Conservation (phyloP, 2,329 filamentous ascomycete genomes). For the Parastagonospora avenae region DNA sequence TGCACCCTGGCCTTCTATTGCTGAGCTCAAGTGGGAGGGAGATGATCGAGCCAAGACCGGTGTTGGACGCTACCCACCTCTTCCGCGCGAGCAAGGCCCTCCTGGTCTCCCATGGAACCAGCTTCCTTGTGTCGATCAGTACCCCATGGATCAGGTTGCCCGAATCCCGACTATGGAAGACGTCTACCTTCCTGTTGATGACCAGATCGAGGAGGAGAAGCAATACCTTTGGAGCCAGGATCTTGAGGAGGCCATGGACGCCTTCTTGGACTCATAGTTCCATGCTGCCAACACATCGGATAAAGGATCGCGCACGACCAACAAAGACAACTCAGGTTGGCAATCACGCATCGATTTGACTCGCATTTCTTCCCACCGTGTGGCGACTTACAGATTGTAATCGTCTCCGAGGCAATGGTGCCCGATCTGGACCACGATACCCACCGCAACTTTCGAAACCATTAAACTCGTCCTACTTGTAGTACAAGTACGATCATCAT, state of each 20-base stretch:
- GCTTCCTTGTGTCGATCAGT: slow-evolving; percentile 44
- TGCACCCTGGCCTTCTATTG: slow-evolving; percentile 48
- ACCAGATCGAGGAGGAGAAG: slow-evolving; percentile 37
- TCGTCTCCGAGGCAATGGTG: slow-evolving; percentile 3
- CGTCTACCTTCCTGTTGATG: slow-evolving; percentile 45
- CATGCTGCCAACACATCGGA: too few species aligned
- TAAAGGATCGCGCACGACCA: neutral
- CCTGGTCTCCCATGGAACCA: slow-evolving; percentile 50
- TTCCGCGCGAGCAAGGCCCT: slow-evolving; percentile 51
- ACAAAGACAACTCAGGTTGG: neutral
- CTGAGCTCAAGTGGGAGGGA: slow-evolving; percentile 55
- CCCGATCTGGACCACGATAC: neutral
- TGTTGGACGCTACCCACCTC: slow-evolving; percentile 49
- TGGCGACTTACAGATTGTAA: slow-evolving; percentile 5
- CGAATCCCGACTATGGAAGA: slow-evolving; percentile 46
- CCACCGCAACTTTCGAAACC: neutral
- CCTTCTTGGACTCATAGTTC: slow-evolving; percentile 20
- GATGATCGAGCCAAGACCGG: slow-evolving; percentile 52
- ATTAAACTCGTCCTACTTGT: too few species aligned
- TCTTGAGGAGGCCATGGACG: slow-evolving; percentile 35
- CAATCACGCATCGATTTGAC: slow-evolving; percentile 20
- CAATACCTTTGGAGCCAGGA: slow-evolving; percentile 32
- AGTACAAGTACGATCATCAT: too few species aligned
- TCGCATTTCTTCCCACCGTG: slow-evolving; percentile 7
- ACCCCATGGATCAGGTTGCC: slow-evolving; percentile 46